Base-by-base conservation (phyloP, 2,329 filamentous ascomycete species). In the Incumbomyces lentus region DNA sequence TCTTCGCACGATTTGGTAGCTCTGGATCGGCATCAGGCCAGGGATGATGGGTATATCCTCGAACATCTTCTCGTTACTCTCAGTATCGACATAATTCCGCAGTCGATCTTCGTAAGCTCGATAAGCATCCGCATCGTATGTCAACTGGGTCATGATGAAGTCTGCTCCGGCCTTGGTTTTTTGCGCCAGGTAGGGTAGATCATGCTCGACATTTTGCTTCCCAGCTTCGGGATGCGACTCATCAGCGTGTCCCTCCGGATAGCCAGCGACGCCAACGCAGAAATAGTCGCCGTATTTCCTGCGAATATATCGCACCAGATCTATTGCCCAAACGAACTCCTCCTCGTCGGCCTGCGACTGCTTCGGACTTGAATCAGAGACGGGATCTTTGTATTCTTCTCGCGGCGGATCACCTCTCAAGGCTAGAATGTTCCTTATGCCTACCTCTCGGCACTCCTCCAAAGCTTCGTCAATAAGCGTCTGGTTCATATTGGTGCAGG, bases 121-220 rank as follows among this genome's bases (percentile, higher is more conserved):
- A 62, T 93, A 98, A 14, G 86, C 86, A 2, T 84, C 74, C 18
- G 88, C 76, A 61, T 96, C 88, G 64, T 95, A 98, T 66, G 95
- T 96, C 7, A 98, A 74, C 65, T 98, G 92, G 1, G 92, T 96
- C 86, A 98, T 95, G 66, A 98, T 84, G 61, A 98, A 98, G 67
- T 96, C 89, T 42, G 89, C 92, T 1, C 92, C 92, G 2, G 92
- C 92, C 57, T 82, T 74, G 1, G 83, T 84, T 73, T 98, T 98
- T 55, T 95, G 88, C 10, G 94, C 78, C 45, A 98, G 72, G 59
- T 84, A 94, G 1, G 89, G 86, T 49, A 98, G 68, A 66, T 98
- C 92, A 44, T 70, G 68, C 46, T 64, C 62, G 0, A 76, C 71
- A 55, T 75, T 74, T 60, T 83, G 80, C 44, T 57, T 54, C n/a